Percentiles rank a stretch among this genome's conserved stretches.
phyloP scores from a whole-genome alignment of 805 yeast species.

The Cyberlindnera maclurae region DNA sequence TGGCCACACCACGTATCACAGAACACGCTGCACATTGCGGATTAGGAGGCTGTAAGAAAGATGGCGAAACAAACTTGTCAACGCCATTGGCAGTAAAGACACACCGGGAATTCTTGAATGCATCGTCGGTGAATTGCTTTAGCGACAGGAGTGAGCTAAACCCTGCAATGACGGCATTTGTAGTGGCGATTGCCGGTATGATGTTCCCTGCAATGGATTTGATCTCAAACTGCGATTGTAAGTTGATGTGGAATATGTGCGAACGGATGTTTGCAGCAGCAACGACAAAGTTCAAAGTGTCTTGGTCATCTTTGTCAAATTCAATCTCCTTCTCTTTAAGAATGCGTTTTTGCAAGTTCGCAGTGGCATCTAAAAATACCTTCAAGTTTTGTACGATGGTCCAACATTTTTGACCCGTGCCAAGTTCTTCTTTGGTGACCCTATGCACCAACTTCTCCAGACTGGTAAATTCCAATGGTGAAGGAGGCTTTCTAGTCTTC shows the following conservation, averaged over 20 bases:
- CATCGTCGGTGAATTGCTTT: conserved; percentile 35
- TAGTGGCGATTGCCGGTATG: conserved; percentile 97
- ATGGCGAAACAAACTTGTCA: conserved; percentile 59
- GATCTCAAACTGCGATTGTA: conserved; percentile 74
- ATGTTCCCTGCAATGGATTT: conserved; percentile 97
- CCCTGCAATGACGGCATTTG: conserved; percentile 93
- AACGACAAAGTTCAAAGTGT: conserved; percentile 80
- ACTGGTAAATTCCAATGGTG: conserved; percentile 39
- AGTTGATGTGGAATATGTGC: conserved; percentile 57
- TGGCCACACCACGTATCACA: conserved; percentile 44
- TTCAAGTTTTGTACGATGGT: conserved; percentile 51
- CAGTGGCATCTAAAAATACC: conserved; percentile 45
- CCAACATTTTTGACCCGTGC: conserved; percentile 45
- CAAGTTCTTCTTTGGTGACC: conserved; percentile 18
- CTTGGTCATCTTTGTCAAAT: conserved; percentile 94
- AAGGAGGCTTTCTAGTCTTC: conserved; percentile 66
- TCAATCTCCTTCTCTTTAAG: conserved; percentile 34
- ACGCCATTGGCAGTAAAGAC: conserved; percentile 47
- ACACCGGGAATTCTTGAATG: conserved; percentile 30
- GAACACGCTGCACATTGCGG: conserved; percentile 65
- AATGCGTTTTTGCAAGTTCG: conserved; percentile 43
- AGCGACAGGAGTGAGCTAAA: conserved; percentile 71
- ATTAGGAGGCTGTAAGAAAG: conserved; percentile 55
- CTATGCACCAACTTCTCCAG: conserved; percentile 13
- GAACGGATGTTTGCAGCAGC: conserved; percentile 81